These are phyloP conservation scores for Xylaria sp. DNA, from an alignment of 2,329 filamentous ascomycete species.

Conservation along the genomic window DNA sequence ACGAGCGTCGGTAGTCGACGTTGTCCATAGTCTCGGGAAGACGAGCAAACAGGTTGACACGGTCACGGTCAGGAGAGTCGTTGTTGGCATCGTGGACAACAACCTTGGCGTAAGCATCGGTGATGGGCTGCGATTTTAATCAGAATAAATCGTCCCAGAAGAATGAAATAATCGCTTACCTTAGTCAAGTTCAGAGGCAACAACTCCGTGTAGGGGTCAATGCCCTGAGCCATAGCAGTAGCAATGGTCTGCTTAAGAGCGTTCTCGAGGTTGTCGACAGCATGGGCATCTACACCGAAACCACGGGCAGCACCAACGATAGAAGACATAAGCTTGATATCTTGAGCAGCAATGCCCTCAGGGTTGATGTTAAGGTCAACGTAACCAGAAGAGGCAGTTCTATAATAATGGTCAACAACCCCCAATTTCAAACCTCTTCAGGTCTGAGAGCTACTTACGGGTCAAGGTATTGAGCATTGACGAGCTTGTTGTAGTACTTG, in stretches of 20 bases:
- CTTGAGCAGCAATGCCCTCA: constrained; percentile 31
- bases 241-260: constrained; percentile 25
- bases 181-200: constrained; percentile 29
- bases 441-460: constrained; percentile 51
- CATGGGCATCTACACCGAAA: background rate
- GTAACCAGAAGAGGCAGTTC: background rate
- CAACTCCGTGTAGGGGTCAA: constrained; percentile 29
- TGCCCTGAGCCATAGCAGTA: background rate
- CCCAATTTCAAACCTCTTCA: background rate
- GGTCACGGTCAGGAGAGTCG: constrained; percentile 25
- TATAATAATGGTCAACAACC: background rate
- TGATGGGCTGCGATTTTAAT: background rate
- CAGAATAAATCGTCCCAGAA: background rate
- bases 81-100: constrained; percentile 24
- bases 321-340: constrained; percentile 31
- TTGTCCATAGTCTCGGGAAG: constrained; percentile 60
- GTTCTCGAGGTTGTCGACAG: background rate
- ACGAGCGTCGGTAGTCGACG: constrained; percentile 57
- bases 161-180: background rate
- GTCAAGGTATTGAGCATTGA: constrained; percentile 64
- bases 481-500: constrained; percentile 66
- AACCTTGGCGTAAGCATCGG: constrained; percentile 12
- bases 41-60: constrained; percentile 50
- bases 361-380: constrained; percentile 33
- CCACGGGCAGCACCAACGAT: constrained; percentile 27